Evolutionary conservation across 2,329 filamentous ascomycete species (phyloP), one percentile per base, ranked within the genome.

Genomic region (Arthrobotrys sinensis): DNA sequence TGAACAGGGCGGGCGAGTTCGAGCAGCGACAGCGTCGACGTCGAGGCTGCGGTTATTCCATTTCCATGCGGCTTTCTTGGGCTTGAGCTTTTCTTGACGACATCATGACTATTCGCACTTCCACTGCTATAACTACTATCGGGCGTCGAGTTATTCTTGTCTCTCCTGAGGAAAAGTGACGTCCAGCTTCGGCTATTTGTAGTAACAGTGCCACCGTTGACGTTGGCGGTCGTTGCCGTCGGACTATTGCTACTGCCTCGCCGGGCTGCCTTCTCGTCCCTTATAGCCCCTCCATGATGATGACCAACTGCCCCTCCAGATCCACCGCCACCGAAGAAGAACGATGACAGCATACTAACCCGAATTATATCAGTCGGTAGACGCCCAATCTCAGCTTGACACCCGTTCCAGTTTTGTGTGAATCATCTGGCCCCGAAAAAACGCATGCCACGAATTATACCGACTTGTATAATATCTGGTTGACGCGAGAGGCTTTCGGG

Each of bases 381-480:
- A 68, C 36, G 46, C 55, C 71, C 72, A 69, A 76, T 76, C 71
- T 76, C 64, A 76, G 55, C 71, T 52, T 69, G 71, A 76, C 71
- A 76, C 71, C 71, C 53, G 71, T 69, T 69, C 43, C 55, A 8
- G 38, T 53, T 57, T 24, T 53, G 45, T 43, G 57, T 76, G 71
- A 76, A 76, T 76, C 71, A 76, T 76, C 71, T 38, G 71, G 71
- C 57, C 63, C 71, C 43, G 55, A 46, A 52, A 34, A 62, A 43
- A 76, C 43, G 65, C 72, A 76, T 76, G 72, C 72, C 72, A 76
- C 72, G 65, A 76, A 70, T 70, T 69, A 69, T 55, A 57, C 72
- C 65, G 19, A 36, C n/a, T 48, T 64, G 64, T 72, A 57, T 72
- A 38, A 46, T 57, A 40, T 40, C 32, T 28, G 32, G 68, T 64